Percentiles rank a stretch among this genome's conserved stretches.
phyloP scores from a whole-genome alignment of 768 basidiomycete species.

The Leccinellum luteum region DNA sequence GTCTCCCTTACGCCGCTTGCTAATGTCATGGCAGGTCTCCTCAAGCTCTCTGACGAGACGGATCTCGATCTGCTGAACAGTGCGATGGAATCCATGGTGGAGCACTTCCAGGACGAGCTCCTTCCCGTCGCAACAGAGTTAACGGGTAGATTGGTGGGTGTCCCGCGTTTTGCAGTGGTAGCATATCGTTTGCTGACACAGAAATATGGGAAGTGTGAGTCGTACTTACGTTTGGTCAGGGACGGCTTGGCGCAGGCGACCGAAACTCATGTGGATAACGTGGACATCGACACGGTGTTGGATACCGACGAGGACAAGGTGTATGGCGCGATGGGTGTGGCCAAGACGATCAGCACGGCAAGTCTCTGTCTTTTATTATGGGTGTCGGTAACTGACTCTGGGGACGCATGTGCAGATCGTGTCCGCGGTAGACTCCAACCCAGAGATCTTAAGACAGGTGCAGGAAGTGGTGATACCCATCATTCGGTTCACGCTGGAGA shows the following conservation, averaged over 20 bases:
- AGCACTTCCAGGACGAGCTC: conserved; percentile 79
- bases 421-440: conserved; percentile 66
- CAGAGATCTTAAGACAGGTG: conserved; percentile 73
- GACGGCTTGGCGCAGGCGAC: conserved; percentile 57
- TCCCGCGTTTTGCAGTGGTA: not conserved
- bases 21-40: conserved; percentile 52
- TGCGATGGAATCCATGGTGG: conserved; percentile 85
- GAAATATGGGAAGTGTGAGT: conserved; percentile 56
- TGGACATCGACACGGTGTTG: conserved; percentile 56
- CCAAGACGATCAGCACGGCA: conserved; percentile 82
- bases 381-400: not conserved
- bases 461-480: conserved; percentile 81
- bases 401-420: conserved; percentile 54
- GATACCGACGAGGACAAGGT: conserved; percentile 81
- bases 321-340: conserved; percentile 82
- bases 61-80: conserved; percentile 82
- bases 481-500: conserved; percentile 72
- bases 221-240: conserved; percentile 74
- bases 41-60: conserved; percentile 88
- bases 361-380: conserved; percentile 20
- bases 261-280: conserved; percentile 46
- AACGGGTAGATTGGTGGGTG: conserved; percentile 67
- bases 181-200: not conserved
- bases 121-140: conserved; percentile 61
- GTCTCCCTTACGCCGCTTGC: not conserved